Evolutionary conservation across 805 yeast species (phyloP), one percentile per base, ranked within the genome.

Genomic region (Cyberlindnera maritima): DNA sequence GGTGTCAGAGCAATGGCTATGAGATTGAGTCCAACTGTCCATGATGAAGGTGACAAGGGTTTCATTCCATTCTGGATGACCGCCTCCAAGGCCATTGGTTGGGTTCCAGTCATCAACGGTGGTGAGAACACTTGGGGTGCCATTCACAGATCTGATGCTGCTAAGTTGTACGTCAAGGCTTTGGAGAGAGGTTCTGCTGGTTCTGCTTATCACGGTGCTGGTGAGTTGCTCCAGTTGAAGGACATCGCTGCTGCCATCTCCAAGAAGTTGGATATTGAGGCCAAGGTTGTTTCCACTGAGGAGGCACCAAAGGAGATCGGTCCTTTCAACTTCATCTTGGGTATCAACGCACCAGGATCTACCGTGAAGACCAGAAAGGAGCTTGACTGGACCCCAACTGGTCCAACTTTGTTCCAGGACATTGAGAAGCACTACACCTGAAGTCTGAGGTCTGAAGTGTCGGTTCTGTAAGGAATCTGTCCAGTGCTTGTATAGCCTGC

Each of bases 101-200:
- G 57, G 15, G 63, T 69, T 7, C 46, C 62, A 13, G 69, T 64
- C 54, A 55, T 67, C 7, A 76, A 72, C 12, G 68, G 62, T 28
- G 70, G 68, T 20, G 44, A 50, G 14, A 61, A 58, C 45, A 43
- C 35, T 8, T 69, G 71, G 71, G 50, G 66, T 3, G 65, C 68
- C 7, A 65, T 61, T 33, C 57, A 64, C 42, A 56, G 56, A 8
- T 19, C 28, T 3, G 75, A 71, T 57, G 66, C 63, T 15, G 74
- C 71, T 14, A 43, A 18, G 4, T 38, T 67, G 17, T 69, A 45
- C 59, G 36, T 60, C 38, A 38, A 55, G 47, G 65, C 62, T 48
- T 26, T 60, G 35, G 59, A 64, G 44, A 55, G 57, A 32, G 59
- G 64, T 21, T 39, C 45, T 36, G 53, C 68, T 44, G 63, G 67